phyloP scores from a whole-genome alignment of 2,329 filamentous ascomycete species.

The Sporothrix pallida region DNA sequence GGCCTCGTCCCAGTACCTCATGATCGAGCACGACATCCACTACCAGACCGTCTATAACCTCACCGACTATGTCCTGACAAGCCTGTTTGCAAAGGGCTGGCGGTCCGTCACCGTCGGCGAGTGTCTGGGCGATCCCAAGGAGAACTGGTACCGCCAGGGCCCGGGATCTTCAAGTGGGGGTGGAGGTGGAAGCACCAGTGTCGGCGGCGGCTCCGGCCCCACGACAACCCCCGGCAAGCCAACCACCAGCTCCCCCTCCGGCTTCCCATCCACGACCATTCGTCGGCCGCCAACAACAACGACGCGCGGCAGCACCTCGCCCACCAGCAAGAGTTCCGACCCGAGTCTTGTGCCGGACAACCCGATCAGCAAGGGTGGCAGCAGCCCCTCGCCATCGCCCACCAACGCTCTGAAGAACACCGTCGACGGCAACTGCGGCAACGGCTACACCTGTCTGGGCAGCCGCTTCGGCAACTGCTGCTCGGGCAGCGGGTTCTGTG shows the following conservation, averaged over 20 bases:
- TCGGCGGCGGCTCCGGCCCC: too few relatives aligned
- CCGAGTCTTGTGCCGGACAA: conserved; percentile 21
- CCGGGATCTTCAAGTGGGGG: not conserved
- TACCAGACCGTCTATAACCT: conserved; percentile 55
- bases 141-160: conserved; percentile 58
- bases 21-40: conserved; percentile 59
- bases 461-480: conserved; percentile 36
- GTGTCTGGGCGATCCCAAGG: conserved; percentile 58
- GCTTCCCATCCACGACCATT: conserved; percentile 28
- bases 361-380: not conserved
- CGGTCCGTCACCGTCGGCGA: conserved; percentile 60
- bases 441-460: conserved; percentile 30
- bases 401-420: not conserved
- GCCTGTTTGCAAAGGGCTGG: conserved; percentile 52
- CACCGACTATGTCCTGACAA: conserved; percentile 52
- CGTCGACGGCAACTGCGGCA: conserved; percentile 34
- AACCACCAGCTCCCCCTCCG: not conserved
- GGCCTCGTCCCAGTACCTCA: conserved; percentile 48
- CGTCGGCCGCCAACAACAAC: not conserved
- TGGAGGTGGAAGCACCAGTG: conserved; percentile 29
- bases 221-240: conserved; percentile 27
- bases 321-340: not conserved
- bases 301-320: not conserved
- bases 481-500: conserved; percentile 33
- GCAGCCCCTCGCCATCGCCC: not conserved